phyloP scores from a whole-genome alignment of 1,139 yeast genomes.

The Blastobotrys persicus region DNA sequence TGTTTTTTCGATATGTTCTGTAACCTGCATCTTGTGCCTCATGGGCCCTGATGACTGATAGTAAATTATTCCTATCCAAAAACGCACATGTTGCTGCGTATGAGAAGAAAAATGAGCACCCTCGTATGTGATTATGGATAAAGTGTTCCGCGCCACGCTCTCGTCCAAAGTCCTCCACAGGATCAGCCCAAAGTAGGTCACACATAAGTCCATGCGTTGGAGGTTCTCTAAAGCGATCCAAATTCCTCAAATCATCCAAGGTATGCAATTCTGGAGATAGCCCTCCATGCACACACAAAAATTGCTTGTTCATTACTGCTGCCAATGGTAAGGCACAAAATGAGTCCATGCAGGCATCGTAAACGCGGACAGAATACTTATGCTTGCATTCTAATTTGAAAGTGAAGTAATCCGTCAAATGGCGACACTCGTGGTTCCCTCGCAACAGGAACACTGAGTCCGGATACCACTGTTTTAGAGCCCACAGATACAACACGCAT shows the following conservation, averaged over 20 bases:
- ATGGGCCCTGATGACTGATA: constrained; percentile 89
- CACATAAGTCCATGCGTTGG: constrained; percentile 95
- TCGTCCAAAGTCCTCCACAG: constrained; percentile 81
- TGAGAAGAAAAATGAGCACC: constrained; percentile 89
- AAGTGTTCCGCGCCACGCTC: constrained; percentile 59
- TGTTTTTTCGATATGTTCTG: constrained; percentile 86
- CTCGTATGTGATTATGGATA: constrained; percentile 73
- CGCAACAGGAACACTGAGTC: constrained; percentile 76
- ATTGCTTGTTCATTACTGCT: constrained; percentile 91
- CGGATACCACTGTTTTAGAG: constrained; percentile 78
- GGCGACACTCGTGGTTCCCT: constrained; percentile 95
- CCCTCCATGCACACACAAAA: constrained; percentile 98
- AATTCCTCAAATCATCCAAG: constrained; percentile 63
- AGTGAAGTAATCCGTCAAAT: constrained; percentile 90
- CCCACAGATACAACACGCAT: constrained; percentile 75
- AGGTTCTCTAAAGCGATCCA: constrained; percentile 86
- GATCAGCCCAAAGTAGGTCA: constrained; percentile 96
- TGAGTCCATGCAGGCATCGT: constrained; percentile 72
- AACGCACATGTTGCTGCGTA: constrained; percentile 83
- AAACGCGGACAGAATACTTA: constrained; percentile 67
- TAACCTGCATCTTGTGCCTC: constrained; percentile 98
- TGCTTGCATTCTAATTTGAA: constrained; percentile 88
- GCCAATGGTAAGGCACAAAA: constrained; percentile 90
- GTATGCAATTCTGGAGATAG: constrained; percentile 78
- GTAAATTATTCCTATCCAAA: constrained; percentile 71